Percentiles rank a stretch among this genome's conserved stretches.
phyloP scores from a whole-genome alignment of 495 filamentous ascomycete species.

The Daldinia childiae region DNA sequence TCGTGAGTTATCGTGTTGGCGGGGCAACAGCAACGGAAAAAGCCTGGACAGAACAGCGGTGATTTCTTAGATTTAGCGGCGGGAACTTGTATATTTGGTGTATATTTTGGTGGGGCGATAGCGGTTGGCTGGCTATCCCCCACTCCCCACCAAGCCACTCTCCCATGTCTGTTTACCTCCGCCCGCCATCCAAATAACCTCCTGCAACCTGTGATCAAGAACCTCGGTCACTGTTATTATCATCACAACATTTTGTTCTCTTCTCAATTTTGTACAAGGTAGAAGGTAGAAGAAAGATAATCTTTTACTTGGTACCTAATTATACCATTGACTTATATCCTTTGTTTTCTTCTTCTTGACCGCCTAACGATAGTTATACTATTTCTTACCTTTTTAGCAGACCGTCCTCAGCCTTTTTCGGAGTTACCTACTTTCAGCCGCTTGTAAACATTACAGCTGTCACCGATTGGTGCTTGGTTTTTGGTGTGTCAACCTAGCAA shows the following conservation, averaged over 20 bases:
- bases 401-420: constrained; percentile 8
- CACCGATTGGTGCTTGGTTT: constrained; percentile 8
- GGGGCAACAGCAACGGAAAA: constrained; percentile 24
- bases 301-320: constrained; percentile 6
- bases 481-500: constrained; percentile 16
- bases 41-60: constrained; percentile 17
- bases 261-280: constrained; percentile 10
- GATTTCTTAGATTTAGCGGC: constrained; percentile 21
- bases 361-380: neutral
- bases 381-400: constrained; percentile 3
- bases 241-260: constrained; percentile 16
- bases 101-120: neutral
- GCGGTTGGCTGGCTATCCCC: constrained; percentile 14
- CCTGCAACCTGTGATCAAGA: constrained; percentile 23
- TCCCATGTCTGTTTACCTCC: constrained; percentile 42
- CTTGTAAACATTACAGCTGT: constrained; percentile 30
- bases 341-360: neutral
- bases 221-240: neutral
- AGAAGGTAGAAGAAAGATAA: constrained; percentile 10
- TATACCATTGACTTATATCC: constrained; percentile 6
- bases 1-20: constrained; percentile 25
- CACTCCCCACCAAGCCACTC: constrained; percentile 26
- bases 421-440: constrained; percentile 8
- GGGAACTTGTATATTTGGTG: constrained; percentile 27
- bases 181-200: constrained; percentile 36